Evolutionary conservation across 768 basidiomycete genomes (phyloP).

Genomic region (Naganishia vishniacii): DNA sequence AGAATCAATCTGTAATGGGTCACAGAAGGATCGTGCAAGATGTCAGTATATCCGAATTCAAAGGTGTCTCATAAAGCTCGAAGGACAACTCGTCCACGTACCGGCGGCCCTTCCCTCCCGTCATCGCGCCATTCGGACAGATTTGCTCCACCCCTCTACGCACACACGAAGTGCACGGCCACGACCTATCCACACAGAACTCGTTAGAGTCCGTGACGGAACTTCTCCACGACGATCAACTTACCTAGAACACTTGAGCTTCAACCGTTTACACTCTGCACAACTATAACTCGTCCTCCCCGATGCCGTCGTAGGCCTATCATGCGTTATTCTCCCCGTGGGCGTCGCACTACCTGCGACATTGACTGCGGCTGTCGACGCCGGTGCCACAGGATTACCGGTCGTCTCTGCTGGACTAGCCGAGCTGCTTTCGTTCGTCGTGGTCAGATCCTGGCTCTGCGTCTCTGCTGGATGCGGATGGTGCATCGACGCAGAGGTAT

Average conservation of each 20-base stretch:
- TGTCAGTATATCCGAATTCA: background rate
- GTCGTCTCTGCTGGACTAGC: constrained; percentile 7
- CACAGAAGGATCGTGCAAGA: no score
- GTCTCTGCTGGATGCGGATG: background rate
- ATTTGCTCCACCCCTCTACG: constrained; percentile 45
- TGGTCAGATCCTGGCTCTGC: background rate
- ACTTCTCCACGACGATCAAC: background rate
- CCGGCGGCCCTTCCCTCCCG: constrained; percentile 43
- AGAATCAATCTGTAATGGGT: constrained; percentile 41
- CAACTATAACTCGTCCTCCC: constrained; percentile 38
- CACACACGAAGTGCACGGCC: constrained; percentile 45
- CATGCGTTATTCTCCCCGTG: background rate
- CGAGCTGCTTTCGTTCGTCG: background rate
- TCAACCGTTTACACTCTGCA: constrained; percentile 43
- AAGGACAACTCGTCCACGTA: no score
- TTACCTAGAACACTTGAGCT: constrained; percentile 43
- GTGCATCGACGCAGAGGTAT: background rate
- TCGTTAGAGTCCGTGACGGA: background rate
- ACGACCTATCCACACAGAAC: constrained; percentile 16
- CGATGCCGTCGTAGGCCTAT: background rate
- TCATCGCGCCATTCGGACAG: constrained; percentile 44
- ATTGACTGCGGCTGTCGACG: background rate
- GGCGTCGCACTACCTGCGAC: background rate
- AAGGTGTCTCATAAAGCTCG: background rate
- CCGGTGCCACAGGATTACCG: background rate